Evolutionary conservation across 2,329 filamentous ascomycete genomes (phyloP).

Genomic region (Raffaelea arxii): DNA sequence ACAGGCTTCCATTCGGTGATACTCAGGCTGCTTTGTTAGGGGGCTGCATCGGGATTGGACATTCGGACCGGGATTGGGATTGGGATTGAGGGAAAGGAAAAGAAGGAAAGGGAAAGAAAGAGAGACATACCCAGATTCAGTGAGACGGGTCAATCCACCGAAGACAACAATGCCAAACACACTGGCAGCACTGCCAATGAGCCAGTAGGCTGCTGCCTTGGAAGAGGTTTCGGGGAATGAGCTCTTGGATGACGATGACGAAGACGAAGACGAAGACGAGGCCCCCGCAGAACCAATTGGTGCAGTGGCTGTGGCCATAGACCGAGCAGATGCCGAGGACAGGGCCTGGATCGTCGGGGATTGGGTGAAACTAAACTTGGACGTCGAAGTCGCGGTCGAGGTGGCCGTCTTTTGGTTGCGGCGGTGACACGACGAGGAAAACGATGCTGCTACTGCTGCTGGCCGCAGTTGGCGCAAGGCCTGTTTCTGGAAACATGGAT

Average conservation of each 20-base stretch:
- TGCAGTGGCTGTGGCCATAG: neutral
- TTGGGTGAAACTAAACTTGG: neutral
- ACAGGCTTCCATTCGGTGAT: conserved; percentile 99
- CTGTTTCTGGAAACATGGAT: too few species aligned
- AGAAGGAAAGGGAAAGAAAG: neutral
- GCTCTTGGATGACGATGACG: conserved; percentile 20
- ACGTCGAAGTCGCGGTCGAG: neutral
- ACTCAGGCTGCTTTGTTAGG: conserved; percentile 54
- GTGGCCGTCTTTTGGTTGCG: neutral
- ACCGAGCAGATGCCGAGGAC: conserved; percentile 14
- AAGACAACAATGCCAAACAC: conserved; percentile 97
- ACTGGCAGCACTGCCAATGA: conserved; percentile 80
- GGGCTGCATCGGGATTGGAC: too few species aligned
- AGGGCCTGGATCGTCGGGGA: neutral
- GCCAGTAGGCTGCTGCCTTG: conserved; percentile 81
- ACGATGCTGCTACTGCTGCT: conserved; percentile 14
- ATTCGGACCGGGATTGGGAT: too few species aligned
- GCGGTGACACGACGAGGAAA: neutral
- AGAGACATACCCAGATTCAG: conserved; percentile 74
- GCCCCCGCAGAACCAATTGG: conserved; percentile 15
- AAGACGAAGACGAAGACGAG: conserved; percentile 8
- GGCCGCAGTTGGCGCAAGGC: conserved; percentile 41
- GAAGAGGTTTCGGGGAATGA: conserved; percentile 53
- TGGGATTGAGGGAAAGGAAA: neutral
- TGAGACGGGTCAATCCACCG: conserved; percentile 84